Base-by-base conservation (phyloP, 2,329 filamentous ascomycete species). In the Colletotrichum siamense region DNA sequence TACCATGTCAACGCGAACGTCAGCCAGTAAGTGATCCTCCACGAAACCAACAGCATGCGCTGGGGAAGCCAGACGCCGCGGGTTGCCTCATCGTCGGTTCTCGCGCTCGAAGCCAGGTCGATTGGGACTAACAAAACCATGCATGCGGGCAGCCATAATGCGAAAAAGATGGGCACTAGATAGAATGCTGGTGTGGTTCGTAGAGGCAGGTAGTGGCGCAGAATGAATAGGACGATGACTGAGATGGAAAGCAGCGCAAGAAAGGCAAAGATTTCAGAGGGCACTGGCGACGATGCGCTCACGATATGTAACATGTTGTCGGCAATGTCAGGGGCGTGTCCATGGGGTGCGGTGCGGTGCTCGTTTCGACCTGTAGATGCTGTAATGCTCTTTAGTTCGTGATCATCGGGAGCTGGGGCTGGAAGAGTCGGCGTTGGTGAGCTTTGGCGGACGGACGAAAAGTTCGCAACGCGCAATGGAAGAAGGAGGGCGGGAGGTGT, bases 21-120 rank as follows among this genome's bases (percentile, higher is more conserved):
- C 71, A 99, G 89, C 97, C 97, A 99, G 86, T 99, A 99, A 24
- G 94, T 94, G 79, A 99, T 96, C 82, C 96, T 92, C 97, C 97
- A 99, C 74, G 94, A 94, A 28, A 98, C 95, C 81, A 98, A 88
- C 65, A 98, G 89, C 32, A 96, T 91, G 66, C 93, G 88, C 79
- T 94, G 89, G 7, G 95, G 94, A 39, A 99, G 90, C 95, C 96
- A 98, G 82, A 99, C 95, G 39, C 96, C 97, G 79, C 94, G 91
- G 18, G 92, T 90, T 18, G 91, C 90, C 76, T 91, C 92, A 84
- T 94, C 94, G 76, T 94, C 93, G 67, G 93, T 92, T 64, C 92
- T 91, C 26, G 95, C 94, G 82, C 92, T 96, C 8, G 96, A 98
- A 2, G 96, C 96, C 79, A 99, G 92, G 85, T 99, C 97, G 84